A percentile compares a stretch with the other conserved stretches of the same genome.
These are phyloP conservation scores for Rhizophagus sp. DNA, from an alignment of 192 early-diverging fungal genomes.

Conservation along the genomic window DNA sequence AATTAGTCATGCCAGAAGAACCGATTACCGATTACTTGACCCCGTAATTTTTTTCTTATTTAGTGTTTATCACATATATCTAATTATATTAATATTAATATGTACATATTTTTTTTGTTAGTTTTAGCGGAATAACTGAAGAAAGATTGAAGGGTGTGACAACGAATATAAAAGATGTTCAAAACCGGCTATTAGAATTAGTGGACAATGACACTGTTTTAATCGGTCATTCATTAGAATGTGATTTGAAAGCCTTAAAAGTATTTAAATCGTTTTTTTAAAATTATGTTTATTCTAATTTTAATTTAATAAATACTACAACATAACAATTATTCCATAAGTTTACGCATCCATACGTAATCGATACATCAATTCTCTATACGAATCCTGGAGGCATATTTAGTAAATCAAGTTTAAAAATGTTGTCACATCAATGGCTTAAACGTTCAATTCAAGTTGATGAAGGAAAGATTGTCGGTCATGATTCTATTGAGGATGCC, in stretches of 20 bases:
- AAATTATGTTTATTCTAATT: background rate
- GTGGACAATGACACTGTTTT: constrained; percentile 51
- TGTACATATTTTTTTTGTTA: background rate
- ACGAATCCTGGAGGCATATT: constrained; percentile 55
- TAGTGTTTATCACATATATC: background rate
- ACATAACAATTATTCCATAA: background rate
- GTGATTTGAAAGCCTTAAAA: constrained; percentile 67
- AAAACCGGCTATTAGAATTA: constrained; percentile 44
- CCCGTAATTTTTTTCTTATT: constrained; percentile 36
- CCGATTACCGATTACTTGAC: constrained; percentile 58
- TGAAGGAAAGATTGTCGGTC: constrained; percentile 42
- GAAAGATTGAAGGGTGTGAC: constrained; percentile 42
- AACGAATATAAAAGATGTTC: constrained; percentile 46
- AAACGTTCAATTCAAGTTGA: constrained; percentile 58
- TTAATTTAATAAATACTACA: background rate
- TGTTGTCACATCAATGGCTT: constrained; percentile 53
- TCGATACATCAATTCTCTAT: constrained; percentile 66
- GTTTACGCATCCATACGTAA: constrained; percentile 57
- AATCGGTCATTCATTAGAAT: constrained; percentile 63
- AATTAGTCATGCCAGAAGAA: constrained; percentile 53
- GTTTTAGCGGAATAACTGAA: constrained; percentile 50
- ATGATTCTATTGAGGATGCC: constrained; percentile 75
- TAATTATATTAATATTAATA: background rate
- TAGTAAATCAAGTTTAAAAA: constrained; percentile 52
- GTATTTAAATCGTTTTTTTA: constrained; percentile 1